phyloP scores from a whole-genome alignment of 192 early-diverging fungal species.

The Dispira simplex region DNA sequence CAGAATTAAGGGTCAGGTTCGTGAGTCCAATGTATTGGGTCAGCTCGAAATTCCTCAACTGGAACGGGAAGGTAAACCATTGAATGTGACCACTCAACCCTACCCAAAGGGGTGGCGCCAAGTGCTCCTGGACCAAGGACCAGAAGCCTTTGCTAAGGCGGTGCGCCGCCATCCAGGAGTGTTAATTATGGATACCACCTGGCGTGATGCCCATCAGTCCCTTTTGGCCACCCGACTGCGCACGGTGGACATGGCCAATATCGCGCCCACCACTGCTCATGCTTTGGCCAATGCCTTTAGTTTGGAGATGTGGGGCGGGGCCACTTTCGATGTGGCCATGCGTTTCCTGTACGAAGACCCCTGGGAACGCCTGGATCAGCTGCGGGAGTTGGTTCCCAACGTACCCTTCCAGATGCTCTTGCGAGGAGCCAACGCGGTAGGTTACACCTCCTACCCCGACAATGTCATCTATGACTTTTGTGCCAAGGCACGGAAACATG shows the following conservation, averaged over 20 bases:
- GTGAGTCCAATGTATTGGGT: slow-evolving; percentile 46
- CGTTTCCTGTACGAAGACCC: slow-evolving; percentile 95
- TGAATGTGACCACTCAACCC: slow-evolving; percentile 41
- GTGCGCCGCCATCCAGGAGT: slow-evolving; percentile 74
- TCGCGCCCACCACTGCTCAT: slow-evolving; percentile 79
- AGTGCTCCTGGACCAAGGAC: slow-evolving; percentile 68
- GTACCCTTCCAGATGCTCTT: slow-evolving; percentile 98
- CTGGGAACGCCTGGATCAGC: slow-evolving; percentile 78
- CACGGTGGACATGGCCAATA: slow-evolving; percentile 83
- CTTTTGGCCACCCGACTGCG: slow-evolving; percentile 91
- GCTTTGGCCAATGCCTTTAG: slow-evolving; percentile 78
- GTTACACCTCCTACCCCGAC: slow-evolving; percentile 95
- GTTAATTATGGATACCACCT: slow-evolving; percentile 94
- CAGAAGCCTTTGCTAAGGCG: slow-evolving; percentile 83
- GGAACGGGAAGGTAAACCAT: slow-evolving; percentile 23
- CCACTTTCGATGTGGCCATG: slow-evolving; percentile 94
- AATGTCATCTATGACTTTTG: slow-evolving; percentile 96
- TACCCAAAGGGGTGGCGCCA: slow-evolving; percentile 70
- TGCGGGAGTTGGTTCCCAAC: slow-evolving; percentile 83
- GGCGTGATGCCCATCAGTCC: slow-evolving; percentile 93
- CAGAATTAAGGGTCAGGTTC: slow-evolving; percentile 76
- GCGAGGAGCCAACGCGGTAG: slow-evolving; percentile 94
- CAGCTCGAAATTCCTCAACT: slow-evolving; percentile 50
- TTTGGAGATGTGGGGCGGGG: slow-evolving; percentile 96
- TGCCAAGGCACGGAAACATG: slow-evolving; percentile 69